Base-by-base conservation (phyloP, 352 stramenopile species). In the Globisporangium paroecandrum region DNA sequence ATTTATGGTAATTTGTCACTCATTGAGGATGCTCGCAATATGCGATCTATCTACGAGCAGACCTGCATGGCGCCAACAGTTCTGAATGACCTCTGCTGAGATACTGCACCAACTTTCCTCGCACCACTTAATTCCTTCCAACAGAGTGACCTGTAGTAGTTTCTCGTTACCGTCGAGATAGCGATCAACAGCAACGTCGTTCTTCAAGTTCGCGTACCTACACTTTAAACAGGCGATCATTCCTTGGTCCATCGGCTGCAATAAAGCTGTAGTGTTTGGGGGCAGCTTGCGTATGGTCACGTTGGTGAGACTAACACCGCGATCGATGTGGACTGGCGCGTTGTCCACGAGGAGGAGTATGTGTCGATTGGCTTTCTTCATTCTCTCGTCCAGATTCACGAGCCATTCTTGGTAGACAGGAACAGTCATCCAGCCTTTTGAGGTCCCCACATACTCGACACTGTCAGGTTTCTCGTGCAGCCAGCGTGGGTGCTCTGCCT, bases 11-110 rank as follows among this genome's bases (percentile, higher is more conserved):
- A n/a, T 51, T 51, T 51, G 43, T 51, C 43, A 51, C 2, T 51
- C 43, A 51, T 51, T 51, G 43, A 51, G 43, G 43, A 9, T 51
- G 43, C 43, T 51, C 43, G 43, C 43, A 54, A 54, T 54, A 24
- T 54, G 47, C 47, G 47, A 54, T 25, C 18, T 54, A 25, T 54
- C 47, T 25, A 54, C 47, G 20, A 54, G 20, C 20, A 54, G 47
- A 24, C 20, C 0, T 54, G 47, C 47, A 25, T 54, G 47, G 18
- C 18, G 20, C 47, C 47, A 54, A 12, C 47, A 54, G 47, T 54
- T 54, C 47, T 54, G 15, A 12, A 54, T 54, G 47, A 25, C 20
- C 1, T 54, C 47, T 25, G 47, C 20, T 25, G 15, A 13, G 20
- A 54, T 25, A 54, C 46, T 54, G 18, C 18, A 25, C 46, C 18